Evolutionary conservation across 805 yeast genomes (phyloP).

Genomic region (Ogataea paraovalis): DNA sequence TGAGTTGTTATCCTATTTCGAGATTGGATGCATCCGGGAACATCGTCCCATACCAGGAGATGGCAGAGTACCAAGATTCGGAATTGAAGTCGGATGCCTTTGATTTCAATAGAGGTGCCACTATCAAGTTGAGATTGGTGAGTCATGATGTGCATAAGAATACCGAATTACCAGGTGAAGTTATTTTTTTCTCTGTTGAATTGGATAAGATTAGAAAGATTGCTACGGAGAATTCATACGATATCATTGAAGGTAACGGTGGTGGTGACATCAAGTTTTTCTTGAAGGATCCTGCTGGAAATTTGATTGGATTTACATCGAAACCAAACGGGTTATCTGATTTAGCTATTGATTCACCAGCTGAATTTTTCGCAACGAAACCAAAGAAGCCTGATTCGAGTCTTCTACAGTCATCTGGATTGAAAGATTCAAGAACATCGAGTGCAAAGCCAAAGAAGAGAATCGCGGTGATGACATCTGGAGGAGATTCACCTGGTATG

Average conservation of each 20-base stretch:
- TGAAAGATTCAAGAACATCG: not conserved
- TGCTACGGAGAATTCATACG: conserved; percentile 16
- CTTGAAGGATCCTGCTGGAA: conserved; percentile 65
- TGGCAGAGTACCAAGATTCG: conserved; percentile 25
- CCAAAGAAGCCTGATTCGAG: not conserved
- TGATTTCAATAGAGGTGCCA: conserved; percentile 37
- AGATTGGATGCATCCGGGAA: conserved; percentile 16
- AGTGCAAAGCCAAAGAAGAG: conserved; percentile 16
- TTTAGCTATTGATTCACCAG: conserved; percentile 5
- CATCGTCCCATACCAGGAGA: conserved; percentile 36
- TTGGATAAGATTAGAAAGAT: conserved; percentile 25
- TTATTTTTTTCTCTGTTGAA: conserved; percentile 40
- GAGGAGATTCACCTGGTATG: conserved; percentile 99
- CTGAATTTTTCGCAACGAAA: conserved; percentile 6
- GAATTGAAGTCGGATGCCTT: conserved; percentile 7
- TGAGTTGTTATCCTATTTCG: conserved; percentile 57
- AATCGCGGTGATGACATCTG: conserved; percentile 95
- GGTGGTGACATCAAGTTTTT: conserved; percentile 26
- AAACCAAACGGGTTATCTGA: conserved; percentile 36
- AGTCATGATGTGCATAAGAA: conserved; percentile 34
- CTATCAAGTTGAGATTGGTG: conserved; percentile 43
- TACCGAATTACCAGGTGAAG: conserved; percentile 31
- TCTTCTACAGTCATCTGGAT: conserved; percentile 1
- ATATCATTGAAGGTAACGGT: conserved; percentile 9
- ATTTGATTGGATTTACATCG: conserved; percentile 51